A percentile compares a stretch with the other conserved stretches of the same genome.
phyloP scores from a whole-genome alignment of 441 rosid genomes.

The Croton laevigatus region DNA sequence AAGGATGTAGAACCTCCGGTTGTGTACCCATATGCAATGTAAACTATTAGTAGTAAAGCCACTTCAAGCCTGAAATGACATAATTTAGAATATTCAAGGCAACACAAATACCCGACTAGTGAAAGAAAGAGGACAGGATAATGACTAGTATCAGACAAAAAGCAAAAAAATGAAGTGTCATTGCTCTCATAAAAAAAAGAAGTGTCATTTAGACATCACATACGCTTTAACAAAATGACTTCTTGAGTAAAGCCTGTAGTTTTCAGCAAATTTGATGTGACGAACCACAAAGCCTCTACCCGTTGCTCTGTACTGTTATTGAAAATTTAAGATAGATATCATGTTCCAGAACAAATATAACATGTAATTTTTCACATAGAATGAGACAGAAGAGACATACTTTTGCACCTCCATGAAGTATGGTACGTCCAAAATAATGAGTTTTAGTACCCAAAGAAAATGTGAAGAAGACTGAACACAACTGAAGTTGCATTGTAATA shows the following conservation, averaged over 20 bases:
- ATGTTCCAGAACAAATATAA: slow-evolving; percentile 10
- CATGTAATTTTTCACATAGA: neutral
- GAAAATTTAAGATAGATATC: slow-evolving; percentile 22
- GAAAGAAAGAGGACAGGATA: neutral
- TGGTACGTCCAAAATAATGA: slow-evolving; percentile 99
- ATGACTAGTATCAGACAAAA: neutral
- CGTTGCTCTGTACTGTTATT: slow-evolving; percentile 89
- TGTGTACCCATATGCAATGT: slow-evolving; percentile 85
- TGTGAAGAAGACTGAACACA: slow-evolving; percentile 97
- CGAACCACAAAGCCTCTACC: slow-evolving; percentile 98
- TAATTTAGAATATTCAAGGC: slow-evolving; percentile 13
- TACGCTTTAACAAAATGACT: slow-evolving; percentile 99
- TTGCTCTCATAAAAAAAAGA: too few relatives aligned
- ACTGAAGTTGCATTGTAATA: slow-evolving; percentile 93
- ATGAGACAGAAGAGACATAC: slow-evolving; percentile 34
- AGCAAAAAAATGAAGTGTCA: too few relatives aligned
- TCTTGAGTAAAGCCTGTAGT: slow-evolving; percentile 94
- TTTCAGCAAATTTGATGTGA: slow-evolving; percentile 96
- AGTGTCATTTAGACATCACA: slow-evolving; percentile 26
- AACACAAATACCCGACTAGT: neutral
- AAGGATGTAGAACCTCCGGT: slow-evolving; percentile 72
- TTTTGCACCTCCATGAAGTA: slow-evolving; percentile 98
- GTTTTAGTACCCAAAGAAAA: slow-evolving; percentile 94
- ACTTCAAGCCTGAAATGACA: slow-evolving; percentile 72
- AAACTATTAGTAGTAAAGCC: slow-evolving; percentile 83